phyloP scores from a whole-genome alignment of 2,329 filamentous ascomycete species.

The Ceratocystis ficicola region DNA sequence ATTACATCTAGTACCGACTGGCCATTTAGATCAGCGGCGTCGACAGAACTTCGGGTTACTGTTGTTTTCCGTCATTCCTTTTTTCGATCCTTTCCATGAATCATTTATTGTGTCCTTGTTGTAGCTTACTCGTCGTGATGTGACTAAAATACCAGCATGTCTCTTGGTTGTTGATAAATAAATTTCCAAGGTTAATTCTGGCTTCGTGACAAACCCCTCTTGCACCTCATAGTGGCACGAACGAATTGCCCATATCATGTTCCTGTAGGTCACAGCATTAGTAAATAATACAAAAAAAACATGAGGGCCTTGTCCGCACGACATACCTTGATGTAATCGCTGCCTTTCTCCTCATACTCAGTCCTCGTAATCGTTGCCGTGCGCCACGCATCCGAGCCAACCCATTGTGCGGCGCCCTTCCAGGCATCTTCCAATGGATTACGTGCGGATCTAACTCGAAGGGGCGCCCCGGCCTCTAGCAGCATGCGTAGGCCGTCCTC shows the following conservation, averaged over 20 bases:
- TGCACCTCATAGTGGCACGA: slow-evolving; percentile 27
- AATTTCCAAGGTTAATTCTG: not conserved
- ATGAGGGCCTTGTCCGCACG: slow-evolving; percentile 25
- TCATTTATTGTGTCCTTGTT: slow-evolving; percentile 10
- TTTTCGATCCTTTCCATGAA: slow-evolving; percentile 16
- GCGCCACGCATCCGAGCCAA: slow-evolving; percentile 47
- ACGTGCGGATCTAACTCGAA: slow-evolving; percentile 60
- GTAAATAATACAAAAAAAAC: not conserved
- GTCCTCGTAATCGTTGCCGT: slow-evolving; percentile 58
- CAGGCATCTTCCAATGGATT: slow-evolving; percentile 80
- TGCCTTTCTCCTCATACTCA: slow-evolving; percentile 84
- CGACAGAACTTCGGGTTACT: not conserved
- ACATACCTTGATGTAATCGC: slow-evolving; percentile 76
- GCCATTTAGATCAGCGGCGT: slow-evolving; percentile 9
- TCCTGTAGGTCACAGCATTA: slow-evolving; percentile 35
- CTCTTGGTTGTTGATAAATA: not conserved
- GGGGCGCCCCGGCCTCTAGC: slow-evolving; percentile 53
- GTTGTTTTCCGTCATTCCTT: slow-evolving; percentile 19
- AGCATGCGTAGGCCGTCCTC: slow-evolving; percentile 58
- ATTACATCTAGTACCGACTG: slow-evolving; percentile 2
- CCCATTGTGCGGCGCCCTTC: slow-evolving; percentile 86
- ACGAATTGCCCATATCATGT: slow-evolving; percentile 54
- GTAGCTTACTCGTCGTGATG: not conserved
- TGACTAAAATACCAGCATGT: not conserved
- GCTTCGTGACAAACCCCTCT: not conserved